These are phyloP conservation scores for Trichosporon inkin DNA, from an alignment of 1,284 basidiomycete genomes.

Conservation along the genomic window DNA sequence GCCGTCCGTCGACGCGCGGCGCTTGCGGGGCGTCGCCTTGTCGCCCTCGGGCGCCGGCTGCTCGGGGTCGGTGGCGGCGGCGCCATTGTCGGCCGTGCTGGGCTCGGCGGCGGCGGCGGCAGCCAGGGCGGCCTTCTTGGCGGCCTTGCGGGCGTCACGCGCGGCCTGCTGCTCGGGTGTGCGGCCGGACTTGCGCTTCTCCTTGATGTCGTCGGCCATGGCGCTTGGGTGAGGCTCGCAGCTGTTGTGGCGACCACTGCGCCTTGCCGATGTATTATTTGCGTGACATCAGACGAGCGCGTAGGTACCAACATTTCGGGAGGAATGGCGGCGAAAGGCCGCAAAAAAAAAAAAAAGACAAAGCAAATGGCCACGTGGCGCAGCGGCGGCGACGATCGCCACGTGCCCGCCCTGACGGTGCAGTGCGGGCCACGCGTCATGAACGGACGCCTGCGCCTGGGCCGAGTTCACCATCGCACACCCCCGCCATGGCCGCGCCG, in stretches of 20 bases:
- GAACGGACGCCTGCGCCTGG: slow-evolving; percentile 4
- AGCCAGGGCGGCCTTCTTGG: slow-evolving; percentile 24
- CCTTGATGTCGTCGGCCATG: slow-evolving; percentile 55
- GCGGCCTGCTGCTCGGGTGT: slow-evolving; percentile 45
- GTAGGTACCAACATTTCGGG: slow-evolving; percentile 24
- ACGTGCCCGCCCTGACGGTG: not conserved
- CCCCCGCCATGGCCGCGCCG: slow-evolving; percentile 30
- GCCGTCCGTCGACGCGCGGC: slow-evolving; percentile 21
- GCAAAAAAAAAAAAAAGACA: too few relatives aligned
- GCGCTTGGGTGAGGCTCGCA: not conserved
- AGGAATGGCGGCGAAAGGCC: slow-evolving; percentile 4
- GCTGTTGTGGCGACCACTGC: not conserved
- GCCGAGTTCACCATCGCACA: not conserved
- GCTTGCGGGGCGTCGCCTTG: slow-evolving; percentile 26
- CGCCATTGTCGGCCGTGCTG: not conserved
- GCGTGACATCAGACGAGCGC: not conserved
- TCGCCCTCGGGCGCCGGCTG: slow-evolving; percentile 14
- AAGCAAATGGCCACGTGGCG: not conserved
- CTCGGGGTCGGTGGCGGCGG: slow-evolving; percentile 9
- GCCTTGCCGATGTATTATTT: not conserved
- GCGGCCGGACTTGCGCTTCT: slow-evolving; percentile 36
- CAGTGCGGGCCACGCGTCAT: slow-evolving; percentile 11
- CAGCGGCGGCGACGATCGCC: too few relatives aligned
- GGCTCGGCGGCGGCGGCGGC: slow-evolving; percentile 11
- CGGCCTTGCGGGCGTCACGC: slow-evolving; percentile 42